phyloP scores from a whole-genome alignment of 345 rosid species.

The Punica granatum region DNA sequence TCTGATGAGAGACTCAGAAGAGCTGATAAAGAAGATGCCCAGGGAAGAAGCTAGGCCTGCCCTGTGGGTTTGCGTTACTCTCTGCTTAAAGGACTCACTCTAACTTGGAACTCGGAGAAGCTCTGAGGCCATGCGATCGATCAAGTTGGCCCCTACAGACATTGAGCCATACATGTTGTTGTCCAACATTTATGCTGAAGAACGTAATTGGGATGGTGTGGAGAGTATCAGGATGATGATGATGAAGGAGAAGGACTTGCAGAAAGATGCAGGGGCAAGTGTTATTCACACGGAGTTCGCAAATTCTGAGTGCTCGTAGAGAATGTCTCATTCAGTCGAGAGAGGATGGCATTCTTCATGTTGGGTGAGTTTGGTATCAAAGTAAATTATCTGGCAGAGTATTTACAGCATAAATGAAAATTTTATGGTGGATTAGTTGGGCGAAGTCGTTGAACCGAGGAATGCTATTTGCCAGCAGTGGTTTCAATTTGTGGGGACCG shows the following conservation, averaged over 20 bases:
- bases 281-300: conserved; percentile 11
- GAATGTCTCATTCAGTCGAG: conserved; percentile 20
- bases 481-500: no score
- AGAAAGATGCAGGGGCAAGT: conserved; percentile 17
- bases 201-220: conserved; percentile 46
- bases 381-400: conserved; percentile 23
- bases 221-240: conserved; percentile 39
- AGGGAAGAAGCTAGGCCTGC: conserved; percentile 20
- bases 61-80: conserved; percentile 28
- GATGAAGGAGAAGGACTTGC: conserved; percentile 30
- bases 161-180: conserved; percentile 40
- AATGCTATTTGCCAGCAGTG: no score
- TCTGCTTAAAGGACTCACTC: conserved; percentile 28
- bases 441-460: no score
- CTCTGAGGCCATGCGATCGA: conserved; percentile 36
- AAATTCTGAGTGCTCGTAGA: conserved; percentile 2
- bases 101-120: conserved; percentile 37
- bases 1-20: conserved; percentile 32
- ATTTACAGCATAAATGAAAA: background rate
- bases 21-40: conserved; percentile 20
- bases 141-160: conserved; percentile 36
- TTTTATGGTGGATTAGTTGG: no score
- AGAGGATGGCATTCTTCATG: conserved; percentile 33
- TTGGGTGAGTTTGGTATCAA: conserved; percentile 36
- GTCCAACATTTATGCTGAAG: conserved; percentile 40